Evolutionary conservation across 225 moss, liverwort and hornwort species (phyloP), one percentile per base, ranked within the genome.

Genomic region (Climacium dendroides): DNA sequence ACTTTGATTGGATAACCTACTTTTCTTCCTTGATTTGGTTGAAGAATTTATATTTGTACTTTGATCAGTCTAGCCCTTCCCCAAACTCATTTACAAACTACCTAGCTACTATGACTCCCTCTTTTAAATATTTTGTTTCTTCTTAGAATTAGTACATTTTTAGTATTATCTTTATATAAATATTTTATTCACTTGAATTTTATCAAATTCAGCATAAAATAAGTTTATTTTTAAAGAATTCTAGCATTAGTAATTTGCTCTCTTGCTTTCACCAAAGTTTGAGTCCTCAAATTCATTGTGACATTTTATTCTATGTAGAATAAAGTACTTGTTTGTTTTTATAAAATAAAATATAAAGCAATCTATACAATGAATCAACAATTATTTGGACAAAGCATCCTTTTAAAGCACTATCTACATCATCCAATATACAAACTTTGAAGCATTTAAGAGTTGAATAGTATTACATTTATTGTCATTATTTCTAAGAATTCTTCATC

Each of bases 71-170:
- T 6, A 22, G 12, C n/a, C 37, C 4, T 26, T 71, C 0, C 0
- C 0, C 1, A 8, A 43, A 71, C 4, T 26, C 6, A 26, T 43
- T 43, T 10, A 43, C 1, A 0, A 43, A 71, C 0, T 28, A 2
- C 3, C 2, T 9, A 15, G 3, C 10, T 71, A 70, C 8, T 1
- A 0, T 25, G 26, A 15, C 1, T 15, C 5, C 0, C 3, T 0
- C 2, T 26, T 13, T 41, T 41, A 28, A 71, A 72, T 72, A 10
- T 45, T 28, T 72, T 28, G 6, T 0, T 0, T 43, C 17, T 43
- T 43, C 9, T 70, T 41, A 41, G 69, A 8, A 70, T 70, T 41
- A 9, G 16, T 5, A 71, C 5, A 43, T 1, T 71, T 26, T 71
- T 9, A 2, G 8, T 43, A 70, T 26, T 43, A 15, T 71, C 3